Base-by-base conservation (phyloP, 1,284 basidiomycete genomes). In the Puccinia polysora region DNA sequence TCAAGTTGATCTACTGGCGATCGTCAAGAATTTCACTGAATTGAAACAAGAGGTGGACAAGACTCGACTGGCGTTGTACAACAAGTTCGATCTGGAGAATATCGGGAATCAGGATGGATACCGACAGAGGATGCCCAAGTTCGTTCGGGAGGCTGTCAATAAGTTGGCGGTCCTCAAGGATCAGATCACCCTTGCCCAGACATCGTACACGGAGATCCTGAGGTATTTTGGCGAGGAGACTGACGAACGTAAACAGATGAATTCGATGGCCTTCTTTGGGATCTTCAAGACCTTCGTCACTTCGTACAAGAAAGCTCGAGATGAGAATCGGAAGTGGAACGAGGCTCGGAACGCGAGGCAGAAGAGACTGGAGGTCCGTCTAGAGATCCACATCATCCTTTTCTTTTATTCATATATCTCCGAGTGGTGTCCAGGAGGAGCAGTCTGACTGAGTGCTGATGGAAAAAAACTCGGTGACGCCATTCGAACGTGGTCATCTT, bases 271-370 rank as follows among this genome's bases (percentile, higher is more conserved):
- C 77, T 97, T 96, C 81, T 97, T 91, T 81, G 90, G 87, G 18
- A 88, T 94, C 77, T 95, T 96, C 85, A 91, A 94, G 81, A 94
- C 90, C 1, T 96, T 96, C 77, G 85, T 92, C 28, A 92, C 89
- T 0, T 93, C 91, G 0, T 96, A 93, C 81, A 88, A 85, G 90
- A 91, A 91, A 88, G 93, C 89, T 79, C 88, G 88, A 79, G 75
- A 80, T 20, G 89, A 92, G 58, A 94, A 94, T 78, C 84, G 84
- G 76, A 83, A 84, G 0, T 82, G 84, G 25, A 86, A 85, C 0
- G 87, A 90, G 74, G 87, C 89, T 76, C 85, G 84, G 65, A 77
- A 82, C 30, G 86, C 86, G 0, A 76, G 82, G 60, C 85, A 89
- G 80, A 88, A 84, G 78, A 85, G 89, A 55, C 52, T 74, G 38